phyloP scores from a whole-genome alignment of 345 rosid genomes.

The Capsella bursapastoris region DNA sequence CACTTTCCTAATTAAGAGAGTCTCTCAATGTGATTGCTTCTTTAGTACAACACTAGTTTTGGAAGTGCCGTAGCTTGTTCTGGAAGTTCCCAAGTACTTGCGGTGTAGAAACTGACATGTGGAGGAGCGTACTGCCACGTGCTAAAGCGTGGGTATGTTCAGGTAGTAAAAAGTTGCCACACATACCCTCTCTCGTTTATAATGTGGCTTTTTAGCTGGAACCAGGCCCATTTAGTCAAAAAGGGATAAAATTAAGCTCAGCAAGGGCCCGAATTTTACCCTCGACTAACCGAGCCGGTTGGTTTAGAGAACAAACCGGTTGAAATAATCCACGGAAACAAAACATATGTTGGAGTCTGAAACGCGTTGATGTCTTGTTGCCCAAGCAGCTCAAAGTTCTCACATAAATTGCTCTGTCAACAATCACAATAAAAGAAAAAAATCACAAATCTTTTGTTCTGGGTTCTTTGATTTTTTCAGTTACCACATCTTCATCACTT shows the following conservation, averaged over 20 bases:
- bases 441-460: slow-evolving; percentile 4
- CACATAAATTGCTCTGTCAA: neutral
- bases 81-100: slow-evolving; percentile 40
- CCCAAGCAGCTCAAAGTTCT: slow-evolving; percentile 25
- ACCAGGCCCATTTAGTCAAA: slow-evolving; percentile 24
- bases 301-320: slow-evolving; percentile 25
- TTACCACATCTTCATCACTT: slow-evolving; percentile 4
- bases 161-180: slow-evolving; percentile 32
- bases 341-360: slow-evolving; percentile 34
- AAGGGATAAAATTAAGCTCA: neutral
- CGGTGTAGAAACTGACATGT: slow-evolving; percentile 35
- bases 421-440: slow-evolving; percentile 2
- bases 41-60: slow-evolving; percentile 11
- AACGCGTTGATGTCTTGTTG: slow-evolving; percentile 40
- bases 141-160: slow-evolving; percentile 20
- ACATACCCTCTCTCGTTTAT: neutral
- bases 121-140: slow-evolving; percentile 31
- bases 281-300: slow-evolving; percentile 5
- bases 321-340: slow-evolving; percentile 9
- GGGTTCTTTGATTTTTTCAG: neutral
- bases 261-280: neutral
- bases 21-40: slow-evolving; percentile 12
- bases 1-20: neutral
- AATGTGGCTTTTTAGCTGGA: neutral
- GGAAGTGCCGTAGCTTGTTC: slow-evolving; percentile 42